Base-by-base conservation (phyloP, 192 early-diverging fungal species). In the Powellomyces hirtus region DNA sequence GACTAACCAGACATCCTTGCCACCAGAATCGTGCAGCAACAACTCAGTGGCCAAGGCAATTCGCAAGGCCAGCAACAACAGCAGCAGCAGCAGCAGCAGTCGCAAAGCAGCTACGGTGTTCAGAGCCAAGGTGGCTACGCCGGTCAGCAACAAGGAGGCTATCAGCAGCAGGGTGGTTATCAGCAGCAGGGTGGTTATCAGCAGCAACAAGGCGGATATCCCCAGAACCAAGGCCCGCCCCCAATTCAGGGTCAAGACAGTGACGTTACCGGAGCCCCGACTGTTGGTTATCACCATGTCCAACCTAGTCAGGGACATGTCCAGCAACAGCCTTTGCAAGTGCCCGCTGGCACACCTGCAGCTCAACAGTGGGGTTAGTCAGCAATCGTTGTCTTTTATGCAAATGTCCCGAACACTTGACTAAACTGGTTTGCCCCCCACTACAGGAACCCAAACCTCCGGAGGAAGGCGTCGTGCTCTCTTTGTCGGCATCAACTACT, bases 401-500 rank as follows among this genome's bases (percentile, higher is more conserved):
- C n/a, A n/a, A n/a, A 56, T 61, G 66, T 30, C 52, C 33, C 13
- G n/a, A 16, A 16, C 26, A 60, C 16, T 11, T 2, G 18, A 31
- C 11, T 18, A 60, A 42, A 38, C 40, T n/a, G 40, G 40, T 22
- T 24, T 7, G 8, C 58, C 4, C 40, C 29, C 5, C 6, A 22
- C 38, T 44, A 22, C n/a, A 44, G 35, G 64, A 20, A 45, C 56
- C 1, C 50, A 37, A 26, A 40, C 55, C 18, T 68, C 40, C 13
- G 38, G 66, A 11, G 64, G 64, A 38, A 66, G 66, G 57, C 71
- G 71, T 26, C 34, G 59, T 13, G 80, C 72, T 20, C 62, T 82
- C 18, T 75, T 82, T 27, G 72, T 82, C 46, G 80, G 80, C 26
- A 82, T 82, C 76, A 82, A 82, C 68, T 81, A 81, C 64, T 29